phyloP scores from a whole-genome alignment of 1,284 basidiomycete genomes.

The Cutaneotrichosporon cavernicola region DNA sequence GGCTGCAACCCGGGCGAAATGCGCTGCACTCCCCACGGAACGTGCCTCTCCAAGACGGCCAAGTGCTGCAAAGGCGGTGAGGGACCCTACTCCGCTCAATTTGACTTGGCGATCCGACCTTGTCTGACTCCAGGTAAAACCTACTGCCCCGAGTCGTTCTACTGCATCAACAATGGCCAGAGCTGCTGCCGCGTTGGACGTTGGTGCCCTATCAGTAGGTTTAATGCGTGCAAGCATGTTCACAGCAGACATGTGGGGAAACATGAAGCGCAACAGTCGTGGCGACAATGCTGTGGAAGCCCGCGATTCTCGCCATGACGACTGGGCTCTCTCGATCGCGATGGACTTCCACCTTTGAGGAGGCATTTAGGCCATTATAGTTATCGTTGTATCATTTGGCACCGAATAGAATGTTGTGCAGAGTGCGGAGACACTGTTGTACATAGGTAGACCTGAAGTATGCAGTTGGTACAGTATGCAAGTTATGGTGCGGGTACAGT shows the following conservation, averaged over 20 bases:
- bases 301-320: neutral
- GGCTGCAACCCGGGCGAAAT: neutral
- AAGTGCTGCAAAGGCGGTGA: conserved; percentile 1
- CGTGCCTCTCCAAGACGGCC: neutral
- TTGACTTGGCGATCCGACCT: neutral
- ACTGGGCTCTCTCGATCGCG: neutral
- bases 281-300: neutral
- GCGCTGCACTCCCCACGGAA: neutral
- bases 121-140: neutral
- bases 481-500: too few relatives aligned
- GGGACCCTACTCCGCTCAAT: neutral
- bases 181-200: neutral
- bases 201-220: neutral
- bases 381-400: too few relatives aligned
- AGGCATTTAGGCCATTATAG: too few relatives aligned
- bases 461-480: neutral
- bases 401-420: too few relatives aligned
- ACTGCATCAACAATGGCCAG: conserved; percentile 5
- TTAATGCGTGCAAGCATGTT: neutral
- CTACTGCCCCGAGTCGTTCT: neutral
- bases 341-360: neutral
- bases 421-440: neutral
- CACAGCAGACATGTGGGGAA: neutral
- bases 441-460: neutral
- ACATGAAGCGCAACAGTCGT: neutral